Evolutionary conservation across 1,284 basidiomycete species (phyloP), one percentile per base, ranked within the genome.

Genomic region (Pascua sp.): DNA sequence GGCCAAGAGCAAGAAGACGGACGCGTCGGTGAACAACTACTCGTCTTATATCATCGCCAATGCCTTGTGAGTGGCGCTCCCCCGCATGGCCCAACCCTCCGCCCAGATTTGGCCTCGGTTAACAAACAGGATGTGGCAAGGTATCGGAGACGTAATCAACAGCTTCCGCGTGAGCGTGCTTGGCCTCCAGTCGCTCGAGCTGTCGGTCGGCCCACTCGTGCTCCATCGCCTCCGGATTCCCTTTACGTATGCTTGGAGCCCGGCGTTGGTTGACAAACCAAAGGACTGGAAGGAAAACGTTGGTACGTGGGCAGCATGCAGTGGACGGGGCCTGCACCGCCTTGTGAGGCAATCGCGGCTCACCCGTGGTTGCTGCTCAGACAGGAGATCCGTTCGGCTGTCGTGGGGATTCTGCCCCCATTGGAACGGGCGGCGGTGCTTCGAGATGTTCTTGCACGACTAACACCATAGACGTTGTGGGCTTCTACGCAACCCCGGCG

Each of bases 211-310:
- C 0, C 81, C 84, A 4, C 80, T 82, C 36, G 71, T 85, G 24
- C 66, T 83, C 4, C 84, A 86, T 59, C 77, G 82, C 32, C 73
- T 86, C 46, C 84, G 84, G 61, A 76, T 87, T 10, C 86, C 86
- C 7, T 86, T 83, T 80, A 85, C 86, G 15, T 88, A 87, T 66
- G 86, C 85, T 61, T 86, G 87, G 80, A 84, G 83, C 56, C 81
- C 84, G 5, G 79, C 81, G 2, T 67, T 88, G 17, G 83, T 87
- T 0, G 83, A 83, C 0, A 85, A 85, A 62, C 86, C 86, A 0
- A 67, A 79, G 8, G 86, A 86, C 67, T 86, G 85, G 82, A 82
- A 80, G 59, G 82, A 81, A 53, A 76, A 84, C 63, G 84, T 83
- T 46, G 85, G 85, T 85, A 61, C 51, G 75, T 70, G 8, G 38